These are phyloP conservation scores for Apophysomyces trapeziformis DNA, from an alignment of 371 early-diverging fungal genomes.

Conservation along the genomic window DNA sequence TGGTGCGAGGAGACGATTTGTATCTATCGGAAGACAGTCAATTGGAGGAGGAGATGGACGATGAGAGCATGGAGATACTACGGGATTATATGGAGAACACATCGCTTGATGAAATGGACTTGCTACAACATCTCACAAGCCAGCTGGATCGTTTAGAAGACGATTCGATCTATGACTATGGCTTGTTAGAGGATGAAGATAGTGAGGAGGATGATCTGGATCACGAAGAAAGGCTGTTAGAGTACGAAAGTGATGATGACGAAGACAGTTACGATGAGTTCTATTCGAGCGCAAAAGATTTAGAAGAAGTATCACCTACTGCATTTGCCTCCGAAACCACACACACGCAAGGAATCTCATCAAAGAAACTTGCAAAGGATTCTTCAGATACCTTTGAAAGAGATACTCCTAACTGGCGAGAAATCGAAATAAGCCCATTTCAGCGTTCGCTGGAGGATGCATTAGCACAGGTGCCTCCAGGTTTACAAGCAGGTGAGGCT, in stretches of 20 bases:
- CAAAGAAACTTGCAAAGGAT: neutral
- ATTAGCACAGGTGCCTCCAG: conserved; percentile 24
- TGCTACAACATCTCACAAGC: conserved; percentile 10
- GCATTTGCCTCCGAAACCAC: conserved; percentile 19
- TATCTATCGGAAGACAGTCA: conserved; percentile 17
- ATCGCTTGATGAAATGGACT: conserved; percentile 3
- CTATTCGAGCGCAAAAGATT: conserved; percentile 11
- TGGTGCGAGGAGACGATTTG: conserved; percentile 29
- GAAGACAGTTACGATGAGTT: conserved; percentile 10
- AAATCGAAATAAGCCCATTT: conserved; percentile 13
- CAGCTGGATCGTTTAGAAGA: conserved; percentile 15
- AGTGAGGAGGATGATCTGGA: conserved; percentile 21
- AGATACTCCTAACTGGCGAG: conserved; percentile 17
- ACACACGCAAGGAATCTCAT: conserved; percentile 27
- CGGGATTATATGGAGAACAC: conserved; percentile 48
- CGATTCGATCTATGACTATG: conserved; percentile 18
- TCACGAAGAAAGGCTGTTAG: conserved; percentile 12
- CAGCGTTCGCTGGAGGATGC: conserved; percentile 15
- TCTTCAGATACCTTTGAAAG: conserved; percentile 23
- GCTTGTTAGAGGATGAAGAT: conserved; percentile 15
- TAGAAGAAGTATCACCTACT: conserved; percentile 1
- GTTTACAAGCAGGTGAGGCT: conserved; percentile 33
- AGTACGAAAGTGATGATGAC: conserved; percentile 13
- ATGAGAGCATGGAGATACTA: conserved; percentile 41
- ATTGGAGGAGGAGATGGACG: conserved; percentile 27